These are phyloP conservation scores for Aegle marmelos DNA, from an alignment of 345 rosid genomes.

Conservation along the genomic window DNA sequence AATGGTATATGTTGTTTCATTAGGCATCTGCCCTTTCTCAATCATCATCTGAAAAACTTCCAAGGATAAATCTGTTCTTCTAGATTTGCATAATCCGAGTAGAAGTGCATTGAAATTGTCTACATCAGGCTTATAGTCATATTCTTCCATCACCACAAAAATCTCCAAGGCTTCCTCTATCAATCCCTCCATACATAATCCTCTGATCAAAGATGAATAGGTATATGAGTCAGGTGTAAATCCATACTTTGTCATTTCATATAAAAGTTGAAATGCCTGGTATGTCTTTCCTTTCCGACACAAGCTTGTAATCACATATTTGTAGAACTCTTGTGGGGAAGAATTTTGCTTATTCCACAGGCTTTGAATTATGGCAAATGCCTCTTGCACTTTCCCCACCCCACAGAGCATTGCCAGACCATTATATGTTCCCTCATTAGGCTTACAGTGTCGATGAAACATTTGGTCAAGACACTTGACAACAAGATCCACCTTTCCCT, in stretches of 20 bases:
- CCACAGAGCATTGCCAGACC: slow-evolving; percentile 59
- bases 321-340: slow-evolving; percentile 53
- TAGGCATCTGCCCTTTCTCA: slow-evolving; percentile 60
- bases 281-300: slow-evolving; percentile 78
- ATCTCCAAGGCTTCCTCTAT: slow-evolving; percentile 56
- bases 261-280: slow-evolving; percentile 69
- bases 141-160: slow-evolving; percentile 60
- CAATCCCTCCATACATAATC: slow-evolving; percentile 75
- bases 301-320: slow-evolving; percentile 52
- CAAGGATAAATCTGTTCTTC: slow-evolving; percentile 58
- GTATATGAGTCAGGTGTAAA: slow-evolving; percentile 66
- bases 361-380: slow-evolving; percentile 68
- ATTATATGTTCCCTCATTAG: slow-evolving; percentile 75
- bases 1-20: slow-evolving; percentile 66
- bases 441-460: slow-evolving; percentile 52
- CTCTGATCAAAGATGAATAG: slow-evolving; percentile 74
- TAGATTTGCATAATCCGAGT: slow-evolving; percentile 59
- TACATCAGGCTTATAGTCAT: slow-evolving; percentile 40
- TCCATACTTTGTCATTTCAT: slow-evolving; percentile 63
- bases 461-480: slow-evolving; percentile 65
- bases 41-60: slow-evolving; percentile 70
- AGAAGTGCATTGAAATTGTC: slow-evolving; percentile 79
- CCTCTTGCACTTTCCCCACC: slow-evolving; percentile 60
- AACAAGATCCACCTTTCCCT: slow-evolving; percentile 61
- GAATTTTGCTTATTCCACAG: slow-evolving; percentile 50